Evolutionary conservation across 164 flowering plant genomes (phyloP), one percentile per base, ranked within the genome.

Genomic region (Platanus orientalis): DNA sequence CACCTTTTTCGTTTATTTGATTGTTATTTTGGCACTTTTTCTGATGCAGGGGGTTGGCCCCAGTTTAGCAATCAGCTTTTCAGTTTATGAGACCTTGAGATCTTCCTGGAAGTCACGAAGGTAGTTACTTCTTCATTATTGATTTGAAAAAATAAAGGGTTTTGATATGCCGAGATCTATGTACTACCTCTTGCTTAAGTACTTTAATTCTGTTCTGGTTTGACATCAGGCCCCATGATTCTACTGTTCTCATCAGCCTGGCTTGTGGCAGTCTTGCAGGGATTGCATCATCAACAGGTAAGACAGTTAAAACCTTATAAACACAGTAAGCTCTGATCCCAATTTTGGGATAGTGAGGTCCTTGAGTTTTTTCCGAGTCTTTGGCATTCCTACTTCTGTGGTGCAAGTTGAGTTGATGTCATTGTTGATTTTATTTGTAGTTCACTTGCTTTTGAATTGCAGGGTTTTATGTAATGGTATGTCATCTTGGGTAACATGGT

Each of bases 191-290:
- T 17, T 70, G 64, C 30, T 7, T 42, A 13, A 19, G 2, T 3
- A 16, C 6, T 45, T 19, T 45, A 45, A 16, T 6, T 16, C 24
- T 50, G 30, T 23, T n/a, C n/a, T n/a, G n/a, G n/a, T 54, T 72
- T 65, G 21, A 64, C 57, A 36, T 70, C 71, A 90, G 96, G 85
- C 94, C 96, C 25, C 55, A 77, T 63, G 94, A 90, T 79, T 81
- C 94, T 47, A 54, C 86, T 64, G 66, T 70, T 55, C 71, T 76
- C 64, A 83, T 86, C 47, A 84, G 96, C 70, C 83, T 90, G 65
- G 84, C 86, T 39, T 88, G 94, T 72, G 97, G 97, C 57, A 84
- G 93, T 80, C 83, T 87, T 64, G 85, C 96, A 32, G 96, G 96
- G 64, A 76, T 87, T 71, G 93, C 87, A 56, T 89, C 96, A 62